Percentiles rank a stretch among this genome's conserved stretches.
Evolutionary conservation across 2,329 filamentous ascomycete species (phyloP).

Genomic region (Pseudocercospora cruenta): DNA sequence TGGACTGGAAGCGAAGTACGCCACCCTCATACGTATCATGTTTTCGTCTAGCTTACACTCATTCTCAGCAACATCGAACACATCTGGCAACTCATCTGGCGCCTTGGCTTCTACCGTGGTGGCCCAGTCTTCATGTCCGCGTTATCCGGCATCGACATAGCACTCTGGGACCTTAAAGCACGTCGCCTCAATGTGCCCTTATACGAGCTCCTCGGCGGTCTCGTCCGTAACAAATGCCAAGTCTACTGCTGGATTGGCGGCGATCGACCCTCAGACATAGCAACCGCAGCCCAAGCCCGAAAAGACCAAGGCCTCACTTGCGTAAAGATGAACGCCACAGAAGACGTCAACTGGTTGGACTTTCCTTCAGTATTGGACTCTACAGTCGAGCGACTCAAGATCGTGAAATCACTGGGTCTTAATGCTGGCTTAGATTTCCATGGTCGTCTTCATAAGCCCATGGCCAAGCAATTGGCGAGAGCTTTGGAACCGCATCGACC

Average conservation of each 20-base stretch:
- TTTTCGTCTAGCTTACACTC: conserved; percentile 27
- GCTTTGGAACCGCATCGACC: conserved; percentile 69
- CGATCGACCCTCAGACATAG: conserved; percentile 69
- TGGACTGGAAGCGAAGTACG: conserved; percentile 67
- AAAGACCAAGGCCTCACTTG: conserved; percentile 66
- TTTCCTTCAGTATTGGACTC: conserved; percentile 66
- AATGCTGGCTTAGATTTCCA: conserved; percentile 79
- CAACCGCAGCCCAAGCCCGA: conserved; percentile 54
- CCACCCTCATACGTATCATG: background rate
- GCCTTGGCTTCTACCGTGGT: conserved; percentile 72
- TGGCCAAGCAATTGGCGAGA: conserved; percentile 75
- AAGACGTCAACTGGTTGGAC: conserved; percentile 76
- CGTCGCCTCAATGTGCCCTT: conserved; percentile 68
- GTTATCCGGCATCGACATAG: conserved; percentile 76
- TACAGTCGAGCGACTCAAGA: conserved; percentile 68
- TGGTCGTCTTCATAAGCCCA: conserved; percentile 75
- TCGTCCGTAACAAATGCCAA: conserved; percentile 69
- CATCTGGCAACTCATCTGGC: conserved; percentile 76
- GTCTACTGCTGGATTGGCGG: conserved; percentile 82
- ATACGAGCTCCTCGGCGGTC: conserved; percentile 74
- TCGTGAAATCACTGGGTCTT: conserved; percentile 70
- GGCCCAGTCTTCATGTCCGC: conserved; percentile 82
- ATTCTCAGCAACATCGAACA: conserved; percentile 75
- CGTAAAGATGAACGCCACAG: conserved; percentile 80
- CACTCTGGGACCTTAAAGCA: conserved; percentile 77